A percentile compares a stretch with the other conserved stretches of the same genome.
Conservation (phyloP, 2,329 filamentous ascomycete species). For the Chaetomiaceae sp. region DNA sequence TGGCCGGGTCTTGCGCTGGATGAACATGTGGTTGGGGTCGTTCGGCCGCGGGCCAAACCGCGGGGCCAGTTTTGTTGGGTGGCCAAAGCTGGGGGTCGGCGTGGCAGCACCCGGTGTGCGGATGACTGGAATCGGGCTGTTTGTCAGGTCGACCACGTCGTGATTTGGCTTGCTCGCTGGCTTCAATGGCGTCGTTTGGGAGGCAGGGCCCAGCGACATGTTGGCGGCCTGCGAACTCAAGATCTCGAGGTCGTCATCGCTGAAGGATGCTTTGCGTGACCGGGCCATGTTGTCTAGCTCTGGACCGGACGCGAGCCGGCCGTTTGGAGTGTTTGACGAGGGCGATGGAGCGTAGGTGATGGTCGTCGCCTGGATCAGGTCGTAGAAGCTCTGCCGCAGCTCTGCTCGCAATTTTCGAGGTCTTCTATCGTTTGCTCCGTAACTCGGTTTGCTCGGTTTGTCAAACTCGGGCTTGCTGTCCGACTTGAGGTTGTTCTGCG, state of each 20-base stretch:
- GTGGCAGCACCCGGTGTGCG: constrained; percentile 21
- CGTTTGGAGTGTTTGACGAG: not conserved
- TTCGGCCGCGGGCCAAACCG: constrained; percentile 33
- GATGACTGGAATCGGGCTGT: constrained; percentile 26
- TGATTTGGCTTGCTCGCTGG: constrained; percentile 32
- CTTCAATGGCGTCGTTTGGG: constrained; percentile 40
- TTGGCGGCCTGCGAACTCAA: constrained; percentile 33
- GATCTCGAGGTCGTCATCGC: constrained; percentile 36
- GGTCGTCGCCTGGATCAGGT: constrained; percentile 25
- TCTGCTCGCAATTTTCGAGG: constrained; percentile 15
- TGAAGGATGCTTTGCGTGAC: constrained; percentile 30
- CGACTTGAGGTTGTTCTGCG: constrained; percentile 26
- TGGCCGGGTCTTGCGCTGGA: constrained; percentile 49
- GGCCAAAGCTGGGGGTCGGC: constrained; percentile 31
- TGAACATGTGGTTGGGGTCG: constrained; percentile 45
- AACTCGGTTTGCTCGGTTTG: not conserved
- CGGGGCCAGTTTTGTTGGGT: constrained; percentile 40
- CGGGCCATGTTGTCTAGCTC: constrained; percentile 19
- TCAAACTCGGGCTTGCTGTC: constrained; percentile 12
- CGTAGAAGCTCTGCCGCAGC: constrained; percentile 25
- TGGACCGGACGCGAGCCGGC: not conserved
- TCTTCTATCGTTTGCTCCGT: not conserved
- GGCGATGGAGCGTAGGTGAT: constrained; percentile 18
- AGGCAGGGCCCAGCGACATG: constrained; percentile 29
- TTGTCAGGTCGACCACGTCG: constrained; percentile 30